Evolutionary conservation across 768 basidiomycete species (phyloP), one percentile per base, ranked within the genome.

Genomic region (Leccinellum albellum): DNA sequence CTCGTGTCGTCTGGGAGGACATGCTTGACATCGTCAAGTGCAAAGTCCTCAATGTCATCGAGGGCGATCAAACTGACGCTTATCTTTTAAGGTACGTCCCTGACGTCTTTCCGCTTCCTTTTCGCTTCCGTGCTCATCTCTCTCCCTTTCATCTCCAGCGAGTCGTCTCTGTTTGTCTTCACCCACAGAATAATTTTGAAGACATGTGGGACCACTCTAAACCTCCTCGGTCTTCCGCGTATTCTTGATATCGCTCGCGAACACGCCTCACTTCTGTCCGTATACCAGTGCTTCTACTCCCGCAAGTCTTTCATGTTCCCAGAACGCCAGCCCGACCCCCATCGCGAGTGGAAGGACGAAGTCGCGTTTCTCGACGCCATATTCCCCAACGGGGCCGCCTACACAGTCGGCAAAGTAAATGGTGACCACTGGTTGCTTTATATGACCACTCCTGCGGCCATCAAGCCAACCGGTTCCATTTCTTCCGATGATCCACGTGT

Each of bases 261-360:
- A 7, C 75, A 88, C 37, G 89, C 87, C 12, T 78, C 81, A 50
- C 74, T 93, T 58, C 77, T 77, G 24, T 79, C 81, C 32, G 91
- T 98, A 31, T 84, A 93, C 73, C 85, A 93, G 59, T 94, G 91
- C 74, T 99, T 98, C 79, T 99, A 98, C 77, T 97, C 94, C 42
- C 87, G 96, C 64, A 99, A 98, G 75, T 89, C 90, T 7, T 99
- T 98, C 83, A 98, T 98, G 90, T 99, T 98, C 74, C 97, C 97
- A 8, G 97, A 99, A 72, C 85, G 91, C 23, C 97, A 99, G 70
- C 76, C 77, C 21, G 95, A 94, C 4, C 95, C 94, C 15, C 97
- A 99, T 74, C 80, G 85, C 55, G 91, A 94, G 66, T 99, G 97
- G 97, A 84, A 84, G 57, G 82, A 90, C 55, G 97, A 99, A 75